Percentiles rank a stretch among this genome's conserved stretches.
Conservation (phyloP, 225 moss, liverwort and hornwort species). For the Neckera pumila region DNA sequence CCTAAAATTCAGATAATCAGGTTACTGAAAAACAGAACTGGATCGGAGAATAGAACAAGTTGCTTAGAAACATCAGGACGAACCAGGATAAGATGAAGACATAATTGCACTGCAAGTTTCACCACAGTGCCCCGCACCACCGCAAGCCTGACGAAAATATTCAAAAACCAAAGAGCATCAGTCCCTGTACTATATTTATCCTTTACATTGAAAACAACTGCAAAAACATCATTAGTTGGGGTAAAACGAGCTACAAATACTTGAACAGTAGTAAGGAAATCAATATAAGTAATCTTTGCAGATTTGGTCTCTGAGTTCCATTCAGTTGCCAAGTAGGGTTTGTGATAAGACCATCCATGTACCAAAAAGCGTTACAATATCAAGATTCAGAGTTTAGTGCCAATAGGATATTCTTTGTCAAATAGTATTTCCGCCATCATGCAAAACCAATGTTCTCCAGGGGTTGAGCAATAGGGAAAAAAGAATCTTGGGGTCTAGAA, state of each 20-base stretch:
- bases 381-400: neutral
- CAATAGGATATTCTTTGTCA: neutral
- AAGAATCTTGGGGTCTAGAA: neutral
- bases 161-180: neutral
- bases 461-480: neutral
- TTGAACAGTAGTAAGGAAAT: neutral
- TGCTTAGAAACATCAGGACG: neutral
- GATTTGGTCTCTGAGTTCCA: neutral
- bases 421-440: neutral
- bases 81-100: conserved; percentile 29
- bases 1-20: neutral
- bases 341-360: neutral
- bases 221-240: neutral
- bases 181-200: neutral
- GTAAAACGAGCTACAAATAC: neutral
- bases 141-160: conserved; percentile 28
- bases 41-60: neutral
- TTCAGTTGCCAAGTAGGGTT: neutral
- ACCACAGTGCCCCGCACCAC: conserved; percentile 45
- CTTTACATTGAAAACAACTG: neutral
- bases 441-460: neutral
- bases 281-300: neutral
- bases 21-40: neutral
- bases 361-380: neutral
- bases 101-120: conserved; percentile 55